These are phyloP conservation scores for Geosiphon pyriformis DNA, from an alignment of 192 early-diverging fungal genomes.

Conservation along the genomic window DNA sequence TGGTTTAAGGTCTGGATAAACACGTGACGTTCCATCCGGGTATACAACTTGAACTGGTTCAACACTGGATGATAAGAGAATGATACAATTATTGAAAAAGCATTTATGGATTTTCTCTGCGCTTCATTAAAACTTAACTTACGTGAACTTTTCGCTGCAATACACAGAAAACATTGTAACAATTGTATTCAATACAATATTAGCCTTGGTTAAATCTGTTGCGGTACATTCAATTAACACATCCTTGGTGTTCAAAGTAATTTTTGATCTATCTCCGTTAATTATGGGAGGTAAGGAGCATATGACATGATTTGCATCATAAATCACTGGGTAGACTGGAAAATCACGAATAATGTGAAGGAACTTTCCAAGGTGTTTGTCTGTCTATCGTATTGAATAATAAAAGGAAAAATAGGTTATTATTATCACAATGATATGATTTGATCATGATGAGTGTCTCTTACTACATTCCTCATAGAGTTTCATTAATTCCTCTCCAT, in stretches of 20 bases:
- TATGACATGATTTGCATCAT: constrained; percentile 75
- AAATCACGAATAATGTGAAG: constrained; percentile 88
- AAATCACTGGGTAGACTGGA: constrained; percentile 89
- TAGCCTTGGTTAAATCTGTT: constrained; percentile 92
- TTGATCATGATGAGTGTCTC: no score
- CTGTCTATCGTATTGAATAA: constrained; percentile 40
- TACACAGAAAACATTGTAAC: constrained; percentile 95
- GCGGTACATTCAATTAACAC: constrained; percentile 98
- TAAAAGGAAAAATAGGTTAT: not conserved
- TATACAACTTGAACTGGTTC: constrained; percentile 90
- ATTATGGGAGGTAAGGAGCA: constrained; percentile 98
- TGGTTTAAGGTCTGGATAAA: constrained; percentile 70
- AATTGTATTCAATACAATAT: constrained; percentile 89
- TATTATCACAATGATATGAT: no score
- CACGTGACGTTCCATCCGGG: constrained; percentile 62
- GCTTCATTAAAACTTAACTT: constrained; percentile 29
- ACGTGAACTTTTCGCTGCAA: constrained; percentile 86
- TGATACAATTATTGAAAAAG: constrained; percentile 11
- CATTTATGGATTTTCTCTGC: not conserved
- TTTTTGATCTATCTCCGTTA: constrained; percentile 98
- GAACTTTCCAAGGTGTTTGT: constrained; percentile 84
- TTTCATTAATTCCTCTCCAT: constrained; percentile 82
- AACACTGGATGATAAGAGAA: constrained; percentile 45
- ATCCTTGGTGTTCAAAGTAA: constrained; percentile 88
- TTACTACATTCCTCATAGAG: constrained; percentile 65